Evolutionary conservation across 768 basidiomycete genomes (phyloP).

Genomic region (Multifurca ochricompacta): DNA sequence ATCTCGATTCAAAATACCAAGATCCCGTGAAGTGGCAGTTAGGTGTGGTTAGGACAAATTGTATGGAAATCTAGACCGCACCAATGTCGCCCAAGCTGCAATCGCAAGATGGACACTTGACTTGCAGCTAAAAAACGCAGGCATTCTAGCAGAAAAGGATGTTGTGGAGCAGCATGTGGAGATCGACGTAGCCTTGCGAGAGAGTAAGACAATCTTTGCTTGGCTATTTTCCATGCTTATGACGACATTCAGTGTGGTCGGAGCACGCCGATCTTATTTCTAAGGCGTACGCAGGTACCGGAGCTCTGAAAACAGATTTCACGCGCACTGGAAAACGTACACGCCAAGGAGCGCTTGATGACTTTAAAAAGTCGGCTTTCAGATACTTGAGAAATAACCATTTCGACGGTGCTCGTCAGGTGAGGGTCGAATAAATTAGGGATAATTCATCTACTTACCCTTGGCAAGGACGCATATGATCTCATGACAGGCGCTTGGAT

Average conservation of each 20-base stretch:
- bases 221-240: slow-evolving; percentile 5
- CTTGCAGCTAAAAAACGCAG: slow-evolving; percentile 64
- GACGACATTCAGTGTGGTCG: slow-evolving; percentile 75
- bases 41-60: slow-evolving; percentile 87
- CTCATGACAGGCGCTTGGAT: slow-evolving; percentile 88
- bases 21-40: slow-evolving; percentile 53
- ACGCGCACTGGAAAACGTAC: slow-evolving; percentile 91
- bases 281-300: slow-evolving; percentile 88
- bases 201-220: slow-evolving; percentile 48
- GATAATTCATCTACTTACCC: slow-evolving; percentile 1
- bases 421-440: slow-evolving; percentile 23
- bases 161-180: slow-evolving; percentile 75
- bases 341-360: slow-evolving; percentile 68
- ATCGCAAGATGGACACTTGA: slow-evolving; percentile 81
- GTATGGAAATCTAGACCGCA: slow-evolving; percentile 97
- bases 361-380: slow-evolving; percentile 75
- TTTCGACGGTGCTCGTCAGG: slow-evolving; percentile 90
- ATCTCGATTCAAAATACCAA: slow-evolving; percentile 42
- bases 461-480: slow-evolving; percentile 80
- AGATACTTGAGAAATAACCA: slow-evolving; percentile 96
- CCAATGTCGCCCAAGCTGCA: slow-evolving; percentile 92
- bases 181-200: slow-evolving; percentile 77
- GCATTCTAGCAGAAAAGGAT: slow-evolving; percentile 63
- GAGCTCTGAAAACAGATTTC: slow-evolving; percentile 93
- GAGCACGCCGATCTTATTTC: slow-evolving; percentile 92